Evolutionary conservation across 78 protist species (phyloP).

Genomic region (Acrasis kona): DNA sequence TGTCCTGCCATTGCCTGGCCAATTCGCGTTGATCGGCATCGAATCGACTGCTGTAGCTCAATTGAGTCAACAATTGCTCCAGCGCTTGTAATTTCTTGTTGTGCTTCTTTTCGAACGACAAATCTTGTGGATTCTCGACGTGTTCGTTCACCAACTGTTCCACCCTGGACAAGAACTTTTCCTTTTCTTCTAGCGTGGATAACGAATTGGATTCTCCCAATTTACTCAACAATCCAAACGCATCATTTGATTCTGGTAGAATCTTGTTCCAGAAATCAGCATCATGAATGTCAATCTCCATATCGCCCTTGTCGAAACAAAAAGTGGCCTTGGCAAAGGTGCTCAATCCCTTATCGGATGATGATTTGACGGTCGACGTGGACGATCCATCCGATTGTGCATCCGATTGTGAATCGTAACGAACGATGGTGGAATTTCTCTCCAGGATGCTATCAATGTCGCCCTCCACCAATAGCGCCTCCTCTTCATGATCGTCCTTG

Average conservation of each 20-base stretch:
- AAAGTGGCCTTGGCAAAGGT: not conserved
- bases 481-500: not conserved
- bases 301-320: not conserved
- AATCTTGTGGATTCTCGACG: too few species aligned
- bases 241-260: not conserved
- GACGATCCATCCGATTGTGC: too few species aligned
- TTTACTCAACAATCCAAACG: not conserved
- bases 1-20: not conserved
- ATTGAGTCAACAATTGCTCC: not conserved
- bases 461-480: not conserved
- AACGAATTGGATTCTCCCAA: not conserved
- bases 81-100: not conserved
- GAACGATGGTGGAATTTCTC: not conserved
- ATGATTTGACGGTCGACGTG: not conserved
- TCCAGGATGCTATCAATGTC: not conserved
- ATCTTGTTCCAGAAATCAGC: not conserved
- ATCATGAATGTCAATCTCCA: not conserved
- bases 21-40: not conserved
- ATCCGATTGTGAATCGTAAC: not conserved
- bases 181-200: not conserved
- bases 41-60: not conserved
- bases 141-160: not conserved
- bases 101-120: not conserved
- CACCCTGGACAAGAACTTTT: not conserved
- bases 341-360: not conserved